These are phyloP conservation scores for Rhodotorula sphaerocarpa DNA, from an alignment of 768 basidiomycete species.

Conservation along the genomic window DNA sequence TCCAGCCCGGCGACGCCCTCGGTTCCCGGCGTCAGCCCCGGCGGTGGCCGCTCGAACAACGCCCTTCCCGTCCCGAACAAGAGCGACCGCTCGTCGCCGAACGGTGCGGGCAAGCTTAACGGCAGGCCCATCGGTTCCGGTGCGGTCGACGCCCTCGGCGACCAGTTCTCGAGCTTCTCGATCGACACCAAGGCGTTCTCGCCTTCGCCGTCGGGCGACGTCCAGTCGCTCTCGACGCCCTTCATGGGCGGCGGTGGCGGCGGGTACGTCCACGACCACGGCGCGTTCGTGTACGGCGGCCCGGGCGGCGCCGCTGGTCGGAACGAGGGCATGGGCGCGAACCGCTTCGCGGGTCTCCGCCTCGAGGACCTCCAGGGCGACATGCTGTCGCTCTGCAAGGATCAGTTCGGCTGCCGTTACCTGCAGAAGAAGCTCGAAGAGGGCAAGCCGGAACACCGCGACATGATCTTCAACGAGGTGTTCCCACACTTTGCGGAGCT, in stretches of 20 bases:
- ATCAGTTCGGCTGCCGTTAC: constrained; percentile 97
- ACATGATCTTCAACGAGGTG: constrained; percentile 98
- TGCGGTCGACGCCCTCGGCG: constrained; percentile 27
- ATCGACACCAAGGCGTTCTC: constrained; percentile 35
- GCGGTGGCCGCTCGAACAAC: background rate
- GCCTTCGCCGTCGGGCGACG: constrained; percentile 27
- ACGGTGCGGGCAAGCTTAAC: constrained; percentile 10
- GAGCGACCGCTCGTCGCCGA: constrained; percentile 19
- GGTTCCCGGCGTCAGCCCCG: constrained; percentile 4
- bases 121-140: constrained; percentile 5
- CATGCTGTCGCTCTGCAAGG: constrained; percentile 88
- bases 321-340: constrained; percentile 50
- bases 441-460: constrained; percentile 85
- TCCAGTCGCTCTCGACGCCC: constrained; percentile 17
- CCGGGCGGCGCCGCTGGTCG: constrained; percentile 18
- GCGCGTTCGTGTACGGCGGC: constrained; percentile 32
- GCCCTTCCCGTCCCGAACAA: constrained; percentile 9
- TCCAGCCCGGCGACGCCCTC: constrained; percentile 21
- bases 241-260: constrained; percentile 28
- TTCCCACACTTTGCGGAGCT: constrained; percentile 95
- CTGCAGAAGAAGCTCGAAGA: constrained; percentile 99
- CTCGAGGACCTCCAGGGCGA: constrained; percentile 89
- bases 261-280: constrained; percentile 34
- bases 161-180: constrained; percentile 35
- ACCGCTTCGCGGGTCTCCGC: constrained; percentile 90